phyloP scores from a whole-genome alignment of 768 basidiomycete genomes.

The Gloeopeniophorella convolvens region DNA sequence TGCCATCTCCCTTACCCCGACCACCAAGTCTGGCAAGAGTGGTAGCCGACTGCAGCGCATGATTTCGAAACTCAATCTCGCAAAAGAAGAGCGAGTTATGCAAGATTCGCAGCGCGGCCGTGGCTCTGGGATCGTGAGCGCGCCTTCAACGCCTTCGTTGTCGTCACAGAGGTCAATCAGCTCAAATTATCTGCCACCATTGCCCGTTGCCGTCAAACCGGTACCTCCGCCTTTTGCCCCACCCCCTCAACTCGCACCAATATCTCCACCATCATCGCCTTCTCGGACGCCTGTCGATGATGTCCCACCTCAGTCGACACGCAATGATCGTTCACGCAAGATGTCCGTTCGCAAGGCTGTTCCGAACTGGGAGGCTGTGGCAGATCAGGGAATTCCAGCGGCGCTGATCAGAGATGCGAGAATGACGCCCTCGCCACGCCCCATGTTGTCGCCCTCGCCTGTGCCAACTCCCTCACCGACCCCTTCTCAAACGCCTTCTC shows the following conservation, averaged over 20 bases:
- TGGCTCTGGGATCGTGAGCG: constrained; percentile 26
- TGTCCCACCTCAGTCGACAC: neutral
- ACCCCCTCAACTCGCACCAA: neutral
- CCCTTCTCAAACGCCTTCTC: neutral
- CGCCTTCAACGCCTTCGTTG: constrained; percentile 15
- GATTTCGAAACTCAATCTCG: constrained; percentile 65
- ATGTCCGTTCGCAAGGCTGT: constrained; percentile 28
- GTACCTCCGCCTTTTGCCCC: constrained; percentile 14
- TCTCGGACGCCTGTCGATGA: constrained; percentile 14
- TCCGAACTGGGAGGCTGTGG: constrained; percentile 26
- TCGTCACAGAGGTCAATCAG: neutral
- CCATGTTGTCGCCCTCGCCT: neutral
- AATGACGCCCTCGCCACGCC: constrained; percentile 1
- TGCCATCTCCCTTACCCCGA: constrained; percentile 17
- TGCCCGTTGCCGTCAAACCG: constrained; percentile 14
- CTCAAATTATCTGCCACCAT: neutral
- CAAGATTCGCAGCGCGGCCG: constrained; percentile 26
- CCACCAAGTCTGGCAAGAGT: constrained; percentile 30
- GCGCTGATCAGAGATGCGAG: neutral
- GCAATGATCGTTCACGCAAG: constrained; percentile 24
- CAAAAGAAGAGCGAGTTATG: constrained; percentile 31
- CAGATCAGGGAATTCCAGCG: constrained; percentile 4
- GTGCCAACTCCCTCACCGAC: neutral
- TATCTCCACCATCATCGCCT: constrained; percentile 19
- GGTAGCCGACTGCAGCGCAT: constrained; percentile 68